Evolutionary conservation across 345 rosid species (phyloP).

Genomic region (Syzygium jambos): DNA sequence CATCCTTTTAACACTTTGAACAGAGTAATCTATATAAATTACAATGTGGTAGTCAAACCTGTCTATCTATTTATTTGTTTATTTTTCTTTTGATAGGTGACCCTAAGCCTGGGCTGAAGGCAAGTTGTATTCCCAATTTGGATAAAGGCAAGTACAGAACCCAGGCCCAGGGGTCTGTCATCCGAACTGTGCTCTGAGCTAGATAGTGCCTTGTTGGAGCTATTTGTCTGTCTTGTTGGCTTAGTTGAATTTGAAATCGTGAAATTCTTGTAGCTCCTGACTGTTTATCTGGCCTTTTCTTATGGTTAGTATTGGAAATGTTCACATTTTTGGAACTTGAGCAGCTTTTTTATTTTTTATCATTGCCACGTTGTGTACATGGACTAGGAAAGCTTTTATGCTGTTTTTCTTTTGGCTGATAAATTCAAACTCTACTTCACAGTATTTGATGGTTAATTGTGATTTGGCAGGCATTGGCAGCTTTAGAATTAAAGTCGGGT

Average conservation of each 20-base stretch:
- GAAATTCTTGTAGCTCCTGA: background rate
- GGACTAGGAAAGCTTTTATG: background rate
- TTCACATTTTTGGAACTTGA: background rate
- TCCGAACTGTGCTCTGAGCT: background rate
- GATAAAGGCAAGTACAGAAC: constrained; percentile 14
- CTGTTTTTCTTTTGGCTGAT: background rate
- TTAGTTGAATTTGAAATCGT: background rate
- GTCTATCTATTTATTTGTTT: constrained; percentile 15
- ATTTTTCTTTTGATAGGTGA: constrained; percentile 13
- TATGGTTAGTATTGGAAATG: background rate
- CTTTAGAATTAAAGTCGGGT: constrained; percentile 87
- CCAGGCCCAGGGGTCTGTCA: constrained; percentile 12
- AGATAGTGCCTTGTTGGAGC: background rate
- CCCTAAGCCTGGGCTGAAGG: constrained; percentile 21
- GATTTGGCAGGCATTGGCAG: constrained; percentile 59
- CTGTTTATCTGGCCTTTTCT: background rate
- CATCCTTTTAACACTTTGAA: background rate
- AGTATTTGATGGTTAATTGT: constrained; percentile 2
- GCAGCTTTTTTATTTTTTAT: background rate
- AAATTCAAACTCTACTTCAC: background rate
- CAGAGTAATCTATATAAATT: background rate
- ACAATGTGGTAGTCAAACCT: constrained; percentile 1
- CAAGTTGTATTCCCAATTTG: constrained; percentile 8
- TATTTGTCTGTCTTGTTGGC: background rate
- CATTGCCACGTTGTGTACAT: background rate